Evolutionary conservation across 2,329 filamentous ascomycete genomes (phyloP), one percentile per base, ranked within the genome.

Genomic region (Pseudogymnoascus sp.): DNA sequence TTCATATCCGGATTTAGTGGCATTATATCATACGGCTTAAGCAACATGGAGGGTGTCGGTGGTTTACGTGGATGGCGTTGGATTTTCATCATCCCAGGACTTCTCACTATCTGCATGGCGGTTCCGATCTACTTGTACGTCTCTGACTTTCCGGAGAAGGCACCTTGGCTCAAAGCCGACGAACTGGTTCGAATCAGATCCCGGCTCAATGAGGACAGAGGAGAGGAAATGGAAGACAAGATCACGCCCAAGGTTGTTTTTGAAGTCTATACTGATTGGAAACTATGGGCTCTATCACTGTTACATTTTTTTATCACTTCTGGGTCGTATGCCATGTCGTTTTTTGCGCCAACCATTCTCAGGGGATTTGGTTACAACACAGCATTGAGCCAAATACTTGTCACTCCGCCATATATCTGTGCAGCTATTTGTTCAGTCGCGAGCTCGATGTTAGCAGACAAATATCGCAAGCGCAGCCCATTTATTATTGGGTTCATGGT

Each of bases 281-380:
- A n/a, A n/a, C n/a, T n/a, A n/a, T n/a, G n/a, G n/a, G n/a, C n/a
- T n/a, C n/a, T n/a, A n/a, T n/a, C n/a, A n/a, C n/a, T n/a, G n/a
- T n/a, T n/a, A n/a, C n/a, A n/a, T n/a, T n/a, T n/a, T n/a, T n/a
- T n/a, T n/a, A n/a, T n/a, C n/a, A n/a, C n/a, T n/a, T n/a, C 62
- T 87, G 84, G 84, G 76, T 80, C 81, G 1, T 92, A 93, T 70
- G 84, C 88, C 0, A 79, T 93, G 4, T 86, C 87, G 2, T 92
- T 88, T 73, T 91, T 91, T 69, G 73, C 91, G 6, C 6, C 89
- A 89, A 83, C 92, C 68, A 89, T 94, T 67, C 82, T 95, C 5
- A 14, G 58, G 14, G 79, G 79, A 16, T 79, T 85, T 77, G 78
- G 78, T 6, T 85, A 82, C 71, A 72, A 69, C 30, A 72, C 80